Base-by-base conservation (phyloP, 495 filamentous ascomycete genomes). In the Cladorrhinum samala region DNA sequence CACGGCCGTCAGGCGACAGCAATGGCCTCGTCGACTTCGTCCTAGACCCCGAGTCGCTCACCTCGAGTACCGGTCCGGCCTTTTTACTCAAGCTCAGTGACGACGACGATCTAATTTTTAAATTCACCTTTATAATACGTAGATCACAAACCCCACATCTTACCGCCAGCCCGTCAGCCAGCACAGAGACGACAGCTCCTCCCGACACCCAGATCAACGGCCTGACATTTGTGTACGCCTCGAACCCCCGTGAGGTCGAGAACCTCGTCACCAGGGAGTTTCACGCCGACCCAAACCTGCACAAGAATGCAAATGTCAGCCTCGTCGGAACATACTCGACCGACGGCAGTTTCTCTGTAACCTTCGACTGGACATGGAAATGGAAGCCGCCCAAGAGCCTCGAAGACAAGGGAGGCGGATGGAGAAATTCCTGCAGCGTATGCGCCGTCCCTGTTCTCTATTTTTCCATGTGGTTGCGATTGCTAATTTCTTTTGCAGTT, bases 271-370 rank as follows among this genome's bases (percentile, higher is more conserved):
- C 89, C 18, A 77, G 90, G 56, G 93, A 98, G 67, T 96, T 98
- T 62, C 89, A 97, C 56, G 90, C 92, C 24, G 91, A 98, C 59
- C 93, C 94, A 0, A 98, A 98, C 66, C 73, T 98, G 24, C 93
- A 98, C 73, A 96, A 95, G 64, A 96, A 97, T 59, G 81, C 90
- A 20, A 96, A 96, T 68, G 93, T 98, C 11, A 87, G 92, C 54
- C 73, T 98, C 13, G 83, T 97, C 7, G 93, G 93, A 0, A 89
- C 93, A 65, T 96, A 81, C 67, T 77, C 82, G 0, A 98, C 93
- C 1, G 83, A 79, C 9, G 89, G 90, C 16, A 86, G 77, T 54
- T 72, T 84, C 9, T 91, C 89, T 3, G 87, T 96, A 45, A 85
- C 91, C 20, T 96, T 96, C 65, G 85, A 93, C 25, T 98, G 92